phyloP scores from a whole-genome alignment of 345 rosid genomes.

The Cardiospermum halicacabum region DNA sequence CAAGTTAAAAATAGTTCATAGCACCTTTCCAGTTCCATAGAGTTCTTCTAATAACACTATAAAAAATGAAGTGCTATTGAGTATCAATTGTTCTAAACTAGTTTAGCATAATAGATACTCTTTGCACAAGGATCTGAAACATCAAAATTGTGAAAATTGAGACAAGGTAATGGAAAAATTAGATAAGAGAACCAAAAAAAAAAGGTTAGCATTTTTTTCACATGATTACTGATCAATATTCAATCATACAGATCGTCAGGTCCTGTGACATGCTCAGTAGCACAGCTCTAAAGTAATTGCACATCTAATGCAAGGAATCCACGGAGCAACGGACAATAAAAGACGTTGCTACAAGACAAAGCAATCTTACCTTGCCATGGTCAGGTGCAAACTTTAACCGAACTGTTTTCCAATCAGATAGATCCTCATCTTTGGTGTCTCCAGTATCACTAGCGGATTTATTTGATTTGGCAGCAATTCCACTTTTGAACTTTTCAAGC shows the following conservation, averaged over 20 bases:
- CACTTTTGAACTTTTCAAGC: slow-evolving; percentile 70
- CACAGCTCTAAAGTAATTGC: neutral
- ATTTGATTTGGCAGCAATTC: slow-evolving; percentile 40
- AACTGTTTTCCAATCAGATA: slow-evolving; percentile 69
- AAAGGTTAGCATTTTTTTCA: neutral
- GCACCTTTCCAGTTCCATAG: no score
- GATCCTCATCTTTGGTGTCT: slow-evolving; percentile 46
- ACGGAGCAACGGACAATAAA: neutral
- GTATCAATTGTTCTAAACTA: neutral
- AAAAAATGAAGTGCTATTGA: neutral
- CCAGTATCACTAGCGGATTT: slow-evolving; percentile 37
- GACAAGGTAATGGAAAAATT: no score
- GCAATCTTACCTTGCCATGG: slow-evolving; percentile 53
- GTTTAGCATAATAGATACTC: neutral
- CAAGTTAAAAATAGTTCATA: no score
- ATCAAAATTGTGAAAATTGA: neutral
- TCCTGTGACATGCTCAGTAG: neutral
- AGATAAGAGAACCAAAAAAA: no score
- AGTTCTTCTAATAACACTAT: no score
- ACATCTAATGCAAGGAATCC: neutral
- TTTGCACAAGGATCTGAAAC: neutral
- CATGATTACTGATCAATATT: neutral
- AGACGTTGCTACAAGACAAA: slow-evolving; percentile 8
- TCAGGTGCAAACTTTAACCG: slow-evolving; percentile 63
- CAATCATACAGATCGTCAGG: neutral